Percentiles rank a stretch among this genome's conserved stretches.
These are phyloP conservation scores for Bathelium albidoporum DNA, from an alignment of 495 filamentous ascomycete species.

Conservation along the genomic window DNA sequence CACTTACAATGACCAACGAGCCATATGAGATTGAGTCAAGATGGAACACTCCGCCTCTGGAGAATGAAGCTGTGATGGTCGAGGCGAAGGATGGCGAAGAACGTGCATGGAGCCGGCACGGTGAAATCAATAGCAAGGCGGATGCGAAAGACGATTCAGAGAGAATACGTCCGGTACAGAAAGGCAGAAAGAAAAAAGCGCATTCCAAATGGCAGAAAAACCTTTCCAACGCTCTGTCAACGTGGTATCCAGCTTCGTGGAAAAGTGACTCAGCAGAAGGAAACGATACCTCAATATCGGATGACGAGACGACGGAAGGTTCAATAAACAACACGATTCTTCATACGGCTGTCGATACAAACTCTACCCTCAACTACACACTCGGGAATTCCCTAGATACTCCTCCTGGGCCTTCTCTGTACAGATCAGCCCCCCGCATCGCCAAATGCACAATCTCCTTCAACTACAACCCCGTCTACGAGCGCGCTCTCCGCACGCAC, in stretches of 20 bases:
- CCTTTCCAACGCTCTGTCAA: neutral
- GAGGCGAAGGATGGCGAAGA: neutral
- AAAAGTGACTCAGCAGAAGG: neutral
- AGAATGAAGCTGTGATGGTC: neutral
- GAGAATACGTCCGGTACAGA: neutral
- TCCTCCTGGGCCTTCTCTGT: neutral
- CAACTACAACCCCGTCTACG: conserved; percentile 24
- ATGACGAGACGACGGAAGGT: neutral
- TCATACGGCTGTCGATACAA: neutral
- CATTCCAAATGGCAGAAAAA: neutral
- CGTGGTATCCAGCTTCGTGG: neutral
- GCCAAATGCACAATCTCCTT: conserved; percentile 29
- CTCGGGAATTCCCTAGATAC: neutral
- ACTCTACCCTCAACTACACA: neutral
- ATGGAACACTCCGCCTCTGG: neutral
- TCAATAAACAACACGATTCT: neutral
- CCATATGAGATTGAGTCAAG: neutral
- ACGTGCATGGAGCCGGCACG: neutral
- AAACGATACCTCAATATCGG: neutral
- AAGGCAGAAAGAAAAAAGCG: neutral
- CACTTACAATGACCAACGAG: neutral
- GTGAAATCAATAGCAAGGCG: neutral
- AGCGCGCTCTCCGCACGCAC: conserved; percentile 28
- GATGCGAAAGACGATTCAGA: neutral
- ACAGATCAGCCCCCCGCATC: conserved; percentile 11